Conservation (phyloP, 2,329 filamentous ascomycete species). For the Helminthosporium solani region DNA sequence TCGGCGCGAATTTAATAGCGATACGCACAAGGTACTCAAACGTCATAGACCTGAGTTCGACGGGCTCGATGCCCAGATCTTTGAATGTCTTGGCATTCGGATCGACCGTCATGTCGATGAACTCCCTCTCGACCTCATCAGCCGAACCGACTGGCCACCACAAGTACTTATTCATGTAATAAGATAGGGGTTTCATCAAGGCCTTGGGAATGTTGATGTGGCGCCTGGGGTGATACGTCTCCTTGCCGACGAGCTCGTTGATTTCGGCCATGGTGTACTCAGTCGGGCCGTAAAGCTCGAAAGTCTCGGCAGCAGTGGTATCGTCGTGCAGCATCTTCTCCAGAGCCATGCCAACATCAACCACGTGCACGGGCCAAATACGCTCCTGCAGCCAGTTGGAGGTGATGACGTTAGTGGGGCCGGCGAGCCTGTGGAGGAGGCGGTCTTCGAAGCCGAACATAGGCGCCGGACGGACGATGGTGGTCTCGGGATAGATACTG, state of each 20-base stretch:
- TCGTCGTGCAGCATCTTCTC: slow-evolving; percentile 92
- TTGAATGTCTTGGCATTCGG: slow-evolving; percentile 90
- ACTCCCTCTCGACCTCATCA: slow-evolving; percentile 88
- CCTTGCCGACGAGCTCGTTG: slow-evolving; percentile 80
- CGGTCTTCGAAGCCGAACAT: slow-evolving; percentile 95
- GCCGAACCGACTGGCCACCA: slow-evolving; percentile 87
- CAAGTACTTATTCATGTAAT: slow-evolving; percentile 73
- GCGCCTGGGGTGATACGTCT: slow-evolving; percentile 85
- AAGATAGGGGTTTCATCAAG: slow-evolving; percentile 72
- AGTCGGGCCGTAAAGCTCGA: slow-evolving; percentile 89
- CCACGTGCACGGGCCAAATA: slow-evolving; percentile 87
- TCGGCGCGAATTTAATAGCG: no score
- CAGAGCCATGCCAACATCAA: slow-evolving; percentile 85
- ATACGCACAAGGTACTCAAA: slow-evolving; percentile 86
- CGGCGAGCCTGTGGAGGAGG: slow-evolving; percentile 81
- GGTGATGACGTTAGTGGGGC: slow-evolving; percentile 77
- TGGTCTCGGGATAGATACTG: slow-evolving; percentile 92
- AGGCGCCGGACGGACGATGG: slow-evolving; percentile 89
- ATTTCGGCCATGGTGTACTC: slow-evolving; percentile 90
- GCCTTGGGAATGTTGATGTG: slow-evolving; percentile 89
- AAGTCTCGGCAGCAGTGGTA: slow-evolving; percentile 84
- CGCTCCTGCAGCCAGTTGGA: slow-evolving; percentile 91
- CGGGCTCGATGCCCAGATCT: slow-evolving; percentile 86
- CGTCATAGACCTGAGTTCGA: slow-evolving; percentile 80
- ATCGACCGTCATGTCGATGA: slow-evolving; percentile 90